Conservation (phyloP, 306 rosid genomes). For the Parietaria judaica region DNA sequence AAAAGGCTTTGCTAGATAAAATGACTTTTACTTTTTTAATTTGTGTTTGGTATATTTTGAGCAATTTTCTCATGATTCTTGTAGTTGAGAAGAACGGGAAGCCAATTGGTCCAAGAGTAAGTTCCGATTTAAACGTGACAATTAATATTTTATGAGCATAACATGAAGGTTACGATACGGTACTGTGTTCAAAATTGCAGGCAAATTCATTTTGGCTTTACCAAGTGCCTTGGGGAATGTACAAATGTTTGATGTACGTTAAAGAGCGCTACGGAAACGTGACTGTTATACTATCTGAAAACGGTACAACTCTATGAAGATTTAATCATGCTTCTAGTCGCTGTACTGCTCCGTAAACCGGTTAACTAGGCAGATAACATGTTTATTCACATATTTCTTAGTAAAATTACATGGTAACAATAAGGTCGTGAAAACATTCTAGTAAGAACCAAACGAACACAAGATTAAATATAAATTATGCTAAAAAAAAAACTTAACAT, state of each 20-base stretch:
- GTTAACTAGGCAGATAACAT: too few species aligned
- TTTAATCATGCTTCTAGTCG: not conserved
- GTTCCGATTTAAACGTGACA: not conserved
- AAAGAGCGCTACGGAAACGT: conserved; percentile 75
- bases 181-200: conserved; percentile 24
- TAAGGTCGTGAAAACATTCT: too few species aligned
- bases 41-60: not conserved
- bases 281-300: conserved; percentile 66
- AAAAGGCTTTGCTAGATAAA: not conserved
- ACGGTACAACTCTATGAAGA: conserved; percentile 32
- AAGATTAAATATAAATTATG: too few species aligned
- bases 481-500: too few species aligned
- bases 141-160: not conserved
- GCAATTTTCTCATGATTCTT: conserved; percentile 13
- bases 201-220: conserved; percentile 81
- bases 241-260: conserved; percentile 61
- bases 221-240: conserved; percentile 92
- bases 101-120: conserved; percentile 74
- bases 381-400: too few species aligned
- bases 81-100: conserved; percentile 71
- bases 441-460: too few species aligned
- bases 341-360: too few species aligned
- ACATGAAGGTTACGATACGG: not conserved
- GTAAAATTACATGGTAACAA: too few species aligned
- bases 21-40: not conserved